Evolutionary conservation across 345 rosid genomes (phyloP).

Genomic region (Populus euphratica): DNA sequence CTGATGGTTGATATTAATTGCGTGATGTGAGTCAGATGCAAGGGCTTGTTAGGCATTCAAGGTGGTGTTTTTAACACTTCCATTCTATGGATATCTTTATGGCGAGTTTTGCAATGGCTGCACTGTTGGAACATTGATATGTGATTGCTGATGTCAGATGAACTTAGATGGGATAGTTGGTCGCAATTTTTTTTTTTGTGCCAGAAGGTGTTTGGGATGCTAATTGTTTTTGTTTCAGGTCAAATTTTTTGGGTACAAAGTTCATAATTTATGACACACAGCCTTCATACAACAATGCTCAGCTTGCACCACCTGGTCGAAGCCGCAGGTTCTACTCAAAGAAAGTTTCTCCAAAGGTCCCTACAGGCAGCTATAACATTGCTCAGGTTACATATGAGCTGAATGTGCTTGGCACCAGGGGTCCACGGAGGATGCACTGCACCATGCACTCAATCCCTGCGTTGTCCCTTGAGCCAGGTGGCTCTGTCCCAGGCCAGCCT

Average conservation of each 20-base stretch:
- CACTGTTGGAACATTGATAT: neutral
- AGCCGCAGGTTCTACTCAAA: conserved; percentile 81
- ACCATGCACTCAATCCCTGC: conserved; percentile 75
- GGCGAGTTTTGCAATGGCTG: neutral
- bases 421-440: conserved; percentile 95
- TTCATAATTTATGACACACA: conserved; percentile 86
- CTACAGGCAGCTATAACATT: conserved; percentile 79
- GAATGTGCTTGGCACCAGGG: conserved; percentile 87
- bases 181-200: neutral
- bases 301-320: conserved; percentile 66
- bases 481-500: conserved; percentile 78
- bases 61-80: neutral
- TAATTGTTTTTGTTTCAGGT: conserved; percentile 42
- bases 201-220: neutral
- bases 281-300: conserved; percentile 74
- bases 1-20: neutral
- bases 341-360: conserved; percentile 86
- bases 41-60: neutral
- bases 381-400: conserved; percentile 84
- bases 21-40: neutral
- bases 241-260: conserved; percentile 91
- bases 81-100: neutral
- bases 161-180: neutral
- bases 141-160: neutral
- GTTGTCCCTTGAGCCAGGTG: conserved; percentile 68